A percentile compares a stretch with the other conserved stretches of the same genome.
Evolutionary conservation across 805 yeast genomes (phyloP).

Genomic region (Candida parachauliodes): DNA sequence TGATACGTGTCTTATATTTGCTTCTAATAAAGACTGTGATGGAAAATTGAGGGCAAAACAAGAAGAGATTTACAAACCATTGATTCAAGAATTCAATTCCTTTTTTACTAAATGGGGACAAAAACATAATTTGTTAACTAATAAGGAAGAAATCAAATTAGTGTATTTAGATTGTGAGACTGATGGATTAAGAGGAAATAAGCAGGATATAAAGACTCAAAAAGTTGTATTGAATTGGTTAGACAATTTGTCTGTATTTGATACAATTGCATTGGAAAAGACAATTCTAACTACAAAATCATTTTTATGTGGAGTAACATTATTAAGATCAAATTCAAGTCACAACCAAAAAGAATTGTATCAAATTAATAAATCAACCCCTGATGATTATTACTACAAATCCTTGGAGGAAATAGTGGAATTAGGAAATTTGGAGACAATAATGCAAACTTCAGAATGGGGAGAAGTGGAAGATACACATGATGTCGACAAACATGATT

Average conservation of each 20-base stretch:
- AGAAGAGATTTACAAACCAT: constrained; percentile 69
- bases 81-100: constrained; percentile 63
- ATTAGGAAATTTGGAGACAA: constrained; percentile 76
- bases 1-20: constrained; percentile 84
- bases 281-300: constrained; percentile 86
- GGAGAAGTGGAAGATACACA: constrained; percentile 99
- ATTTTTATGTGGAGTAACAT: constrained; percentile 72
- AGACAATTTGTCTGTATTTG: constrained; percentile 61
- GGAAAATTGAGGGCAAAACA: constrained; percentile 81
- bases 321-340: constrained; percentile 48
- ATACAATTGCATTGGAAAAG: constrained; percentile 83
- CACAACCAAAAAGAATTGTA: constrained; percentile 22
- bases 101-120: constrained; percentile 45
- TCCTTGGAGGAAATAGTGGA: constrained; percentile 69
- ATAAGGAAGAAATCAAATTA: constrained; percentile 36
- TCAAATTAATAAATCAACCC: constrained; percentile 32
- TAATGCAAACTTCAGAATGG: constrained; percentile 86
- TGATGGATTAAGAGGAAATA: constrained; percentile 78
- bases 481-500: constrained; percentile 91
- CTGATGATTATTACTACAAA: constrained; percentile 33
- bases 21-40: constrained; percentile 77
- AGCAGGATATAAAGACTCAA: constrained; percentile 59
- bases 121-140: constrained; percentile 22
- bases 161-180: constrained; percentile 73
- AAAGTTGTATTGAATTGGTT: constrained; percentile 65